Evolutionary conservation across 2,329 filamentous ascomycete genomes (phyloP), one percentile per base, ranked within the genome.

Genomic region (Lithohypha guttulata): DNA sequence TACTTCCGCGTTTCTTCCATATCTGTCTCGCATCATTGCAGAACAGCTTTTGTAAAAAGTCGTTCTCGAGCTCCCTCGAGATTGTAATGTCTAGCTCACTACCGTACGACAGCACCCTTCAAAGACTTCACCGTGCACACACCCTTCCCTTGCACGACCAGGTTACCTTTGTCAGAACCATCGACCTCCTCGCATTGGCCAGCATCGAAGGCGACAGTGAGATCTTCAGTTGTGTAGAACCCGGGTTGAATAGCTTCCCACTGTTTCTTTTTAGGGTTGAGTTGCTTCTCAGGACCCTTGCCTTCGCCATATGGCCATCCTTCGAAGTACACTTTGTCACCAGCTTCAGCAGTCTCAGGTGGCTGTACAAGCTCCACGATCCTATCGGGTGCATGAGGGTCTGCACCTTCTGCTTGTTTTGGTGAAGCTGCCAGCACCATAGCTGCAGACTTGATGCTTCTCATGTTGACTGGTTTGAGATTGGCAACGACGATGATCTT

Each of bases 231-330:
- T 6, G 89, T 98, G 20, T 84, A 93, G 66, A 96, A 96, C 0
- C 89, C 91, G 1, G 87, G 86, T 71, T 96, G 89, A 65, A 94
- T 84, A 7, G 74, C 84, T 71, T 98, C 91, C 87, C 89, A 96
- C 45, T 96, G 70, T 79, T 96, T 96, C 79, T 96, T 98, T 80
- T 98, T 98, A 42, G 91, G 91, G 72, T 96, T 98, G 42, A 98
- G 73, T 36, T 89, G 77, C 46, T 80, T 81, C 72, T 98, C 91
- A 0, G 91, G 86, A 1, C 51, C 51, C 26, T 47, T 49, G 10
- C 49, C 49, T 69, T 93, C 83, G 43, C 85, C 87, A 61, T 84
- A 73, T 32, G 51, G 55, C 79, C 84, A 98, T 33, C 91, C 91
- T 59, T 96, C 84, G 58, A 98, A 98, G 71, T 72, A 87, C 36